These are phyloP conservation scores for Ceratobasidium sp. DNA, from an alignment of 1,284 basidiomycete genomes.

Conservation along the genomic window DNA sequence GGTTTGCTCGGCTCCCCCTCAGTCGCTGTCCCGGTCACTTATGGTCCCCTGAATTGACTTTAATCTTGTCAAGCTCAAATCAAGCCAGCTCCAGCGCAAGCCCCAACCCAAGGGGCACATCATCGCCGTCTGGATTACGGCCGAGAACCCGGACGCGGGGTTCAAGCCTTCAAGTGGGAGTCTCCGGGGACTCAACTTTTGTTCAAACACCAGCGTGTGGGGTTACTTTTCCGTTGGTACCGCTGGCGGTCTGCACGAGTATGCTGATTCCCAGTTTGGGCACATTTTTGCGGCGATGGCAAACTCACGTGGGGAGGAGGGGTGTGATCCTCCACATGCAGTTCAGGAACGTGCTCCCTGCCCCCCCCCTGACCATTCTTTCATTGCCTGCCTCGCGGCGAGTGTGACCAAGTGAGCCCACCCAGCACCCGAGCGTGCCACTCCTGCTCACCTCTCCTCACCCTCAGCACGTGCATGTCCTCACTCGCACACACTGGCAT, in stretches of 20 bases:
- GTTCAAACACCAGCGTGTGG: constrained; percentile 99
- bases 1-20: constrained; percentile 6
- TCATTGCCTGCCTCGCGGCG: no score
- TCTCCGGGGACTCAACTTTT: constrained; percentile 98
- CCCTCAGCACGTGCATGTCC: no score
- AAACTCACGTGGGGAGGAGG: no score
- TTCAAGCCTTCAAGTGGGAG: constrained; percentile 99
- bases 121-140: constrained; percentile 98
- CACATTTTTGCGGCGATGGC: constrained; percentile 99
- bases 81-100: constrained; percentile 90
- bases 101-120: constrained; percentile 98
- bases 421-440: no score
- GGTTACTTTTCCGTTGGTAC: constrained; percentile 99
- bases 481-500: no score
- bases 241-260: constrained; percentile 98
- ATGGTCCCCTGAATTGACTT: constrained; percentile 98
- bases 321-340: no score
- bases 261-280: constrained; percentile 98
- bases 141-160: constrained; percentile 99
- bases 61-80: constrained; percentile 90
- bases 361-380: no score
- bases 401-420: no score
- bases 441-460: no score
- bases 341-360: no score
- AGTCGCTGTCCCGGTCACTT: not conserved